Percentiles rank a stretch among this genome's conserved stretches.
Evolutionary conservation across 495 filamentous ascomycete species (phyloP).

Genomic region (Penicillium parvum): DNA sequence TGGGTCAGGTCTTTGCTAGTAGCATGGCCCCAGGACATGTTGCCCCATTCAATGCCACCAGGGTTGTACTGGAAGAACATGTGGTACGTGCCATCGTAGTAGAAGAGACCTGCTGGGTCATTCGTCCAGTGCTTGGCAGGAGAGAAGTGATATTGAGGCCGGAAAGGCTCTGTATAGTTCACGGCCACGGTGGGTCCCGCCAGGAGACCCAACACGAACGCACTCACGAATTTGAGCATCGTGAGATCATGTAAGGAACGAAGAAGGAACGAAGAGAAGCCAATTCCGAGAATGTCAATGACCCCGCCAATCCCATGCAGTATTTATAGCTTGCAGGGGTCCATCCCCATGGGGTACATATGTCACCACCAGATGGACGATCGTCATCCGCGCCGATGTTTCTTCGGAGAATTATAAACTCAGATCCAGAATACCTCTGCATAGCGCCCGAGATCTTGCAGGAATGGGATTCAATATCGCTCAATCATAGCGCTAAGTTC

Average conservation of each 20-base stretch:
- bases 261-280: too few relatives aligned
- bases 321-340: neutral
- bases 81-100: slow-evolving; percentile 32
- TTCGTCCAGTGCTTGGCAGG: slow-evolving; percentile 54
- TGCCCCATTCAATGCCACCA: slow-evolving; percentile 27
- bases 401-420: slow-evolving; percentile 7
- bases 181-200: slow-evolving; percentile 2
- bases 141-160: slow-evolving; percentile 50
- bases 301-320: too few relatives aligned
- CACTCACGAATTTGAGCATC: neutral
- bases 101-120: slow-evolving; percentile 56
- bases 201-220: neutral
- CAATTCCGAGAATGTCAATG: too few relatives aligned
- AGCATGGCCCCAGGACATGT: slow-evolving; percentile 42
- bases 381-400: neutral
- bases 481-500: neutral
- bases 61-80: slow-evolving; percentile 43
- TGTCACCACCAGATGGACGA: neutral
- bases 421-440: neutral
- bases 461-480: slow-evolving; percentile 1
- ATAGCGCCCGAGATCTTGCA: neutral
- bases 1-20: slow-evolving; percentile 36
- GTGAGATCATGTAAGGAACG: too few relatives aligned
- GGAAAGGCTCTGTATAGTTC: slow-evolving; percentile 42
- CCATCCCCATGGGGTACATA: slow-evolving; percentile 10